Conservation (phyloP, 176 grass and related monocot genomes). For the Elaeis guineensis region DNA sequence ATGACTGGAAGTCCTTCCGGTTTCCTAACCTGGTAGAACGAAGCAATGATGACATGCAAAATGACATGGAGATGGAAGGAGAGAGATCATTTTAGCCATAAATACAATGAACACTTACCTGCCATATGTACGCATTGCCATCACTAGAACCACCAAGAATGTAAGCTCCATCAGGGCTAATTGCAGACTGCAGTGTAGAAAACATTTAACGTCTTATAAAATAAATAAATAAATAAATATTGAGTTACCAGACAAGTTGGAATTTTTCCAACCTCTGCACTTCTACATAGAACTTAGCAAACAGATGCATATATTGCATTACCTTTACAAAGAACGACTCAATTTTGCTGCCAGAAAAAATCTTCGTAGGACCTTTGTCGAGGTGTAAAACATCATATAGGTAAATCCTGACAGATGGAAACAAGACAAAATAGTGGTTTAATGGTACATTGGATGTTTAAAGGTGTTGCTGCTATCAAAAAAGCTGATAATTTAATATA, state of each 20-base stretch:
- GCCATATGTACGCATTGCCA: slow-evolving; percentile 80
- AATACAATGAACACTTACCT: slow-evolving; percentile 36
- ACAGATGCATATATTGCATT: not conserved
- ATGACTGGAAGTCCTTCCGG: slow-evolving; percentile 37
- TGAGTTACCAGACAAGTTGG: not conserved
- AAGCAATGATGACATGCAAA: slow-evolving; percentile 7
- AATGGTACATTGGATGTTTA: slow-evolving; percentile 3
- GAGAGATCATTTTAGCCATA: not conserved
- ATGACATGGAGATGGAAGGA: not conserved
- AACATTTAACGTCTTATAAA: slow-evolving; percentile 8
- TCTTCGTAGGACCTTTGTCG: slow-evolving; percentile 68
- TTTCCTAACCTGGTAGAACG: slow-evolving; percentile 49
- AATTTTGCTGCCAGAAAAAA: slow-evolving; percentile 76
- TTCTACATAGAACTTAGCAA: no score
- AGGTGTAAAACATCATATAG: slow-evolving; percentile 75
- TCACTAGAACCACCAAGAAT: slow-evolving; percentile 87
- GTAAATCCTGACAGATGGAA: slow-evolving; percentile 57
- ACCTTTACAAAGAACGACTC: slow-evolving; percentile 97
- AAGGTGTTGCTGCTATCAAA: not conserved
- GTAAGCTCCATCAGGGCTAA: slow-evolving; percentile 75
- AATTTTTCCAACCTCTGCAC: no score
- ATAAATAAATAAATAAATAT: slow-evolving; percentile 2
- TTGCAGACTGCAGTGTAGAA: slow-evolving; percentile 49
- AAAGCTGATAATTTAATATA: slow-evolving; percentile 17
- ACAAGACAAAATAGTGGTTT: not conserved